Evolutionary conservation across 345 rosid species (phyloP), one percentile per base, ranked within the genome.

Genomic region (Sonneratia alba): DNA sequence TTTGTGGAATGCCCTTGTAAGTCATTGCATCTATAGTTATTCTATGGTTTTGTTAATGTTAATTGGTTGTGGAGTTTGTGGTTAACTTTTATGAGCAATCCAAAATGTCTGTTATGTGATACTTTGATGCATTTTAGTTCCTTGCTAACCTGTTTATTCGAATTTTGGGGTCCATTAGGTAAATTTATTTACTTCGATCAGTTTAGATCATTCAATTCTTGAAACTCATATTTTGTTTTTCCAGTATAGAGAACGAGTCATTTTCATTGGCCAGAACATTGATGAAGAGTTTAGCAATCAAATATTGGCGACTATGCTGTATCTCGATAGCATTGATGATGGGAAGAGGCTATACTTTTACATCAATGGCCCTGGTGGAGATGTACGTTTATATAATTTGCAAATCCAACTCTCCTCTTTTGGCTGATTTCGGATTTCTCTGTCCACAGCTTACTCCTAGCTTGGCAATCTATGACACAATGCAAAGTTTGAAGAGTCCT

Each of bases 221-320:
- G 45, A 42, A 42, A 5, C 45, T 67, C 27, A 56, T 32, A 27
- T n/a, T 63, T 38, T 49, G 34, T 37, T 24, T 53, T 15, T 91
- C 85, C 91, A 91, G 99, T 90, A 91, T 70, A 87, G 93, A 76
- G 95, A 91, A 79, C 88, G 97, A 4, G 79, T 88, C 55, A 85
- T 95, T 73, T 90, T 90, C 84, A 84, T 95, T 72, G 96, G 92
- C 73, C 89, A 87, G 79, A 72, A 79, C 71, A 83, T 91, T 11
- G 95, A 88, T 74, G 95, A 90, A 81, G 91, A 91, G 69, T 90
- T 85, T 74, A 88, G 99, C 85, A 91, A 94, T 83, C 90, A 90
- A 79, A 81, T 90, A 75, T 82, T 91, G 87, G 99, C 92, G 36
- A 90, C 95, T 21, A 84, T 94, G 96, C 78, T 94, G 80, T 94